Conservation (phyloP, 1,284 basidiomycete genomes). For the Ganoderma leucocontextum region DNA sequence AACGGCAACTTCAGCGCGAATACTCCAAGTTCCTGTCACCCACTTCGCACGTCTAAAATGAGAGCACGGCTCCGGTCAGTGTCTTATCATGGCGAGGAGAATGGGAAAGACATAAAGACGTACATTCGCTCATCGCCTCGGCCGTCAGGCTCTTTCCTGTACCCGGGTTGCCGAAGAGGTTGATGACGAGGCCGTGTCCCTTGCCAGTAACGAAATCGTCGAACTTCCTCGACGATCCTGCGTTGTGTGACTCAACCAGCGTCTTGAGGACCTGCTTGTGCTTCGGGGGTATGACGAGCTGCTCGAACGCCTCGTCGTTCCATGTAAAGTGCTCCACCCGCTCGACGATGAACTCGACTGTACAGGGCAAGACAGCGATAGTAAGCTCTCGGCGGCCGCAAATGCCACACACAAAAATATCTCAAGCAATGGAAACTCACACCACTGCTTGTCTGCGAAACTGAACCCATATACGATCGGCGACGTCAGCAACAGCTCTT, state of each 20-base stretch:
- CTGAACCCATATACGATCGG: conserved; percentile 69
- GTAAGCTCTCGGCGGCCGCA: neutral
- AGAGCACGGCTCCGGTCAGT: conserved; percentile 15
- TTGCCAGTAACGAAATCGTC: conserved; percentile 72
- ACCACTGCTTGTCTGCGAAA: conserved; percentile 64
- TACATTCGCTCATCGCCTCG: conserved; percentile 56
- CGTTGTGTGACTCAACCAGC: conserved; percentile 63
- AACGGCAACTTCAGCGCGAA: conserved; percentile 26
- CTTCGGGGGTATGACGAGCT: conserved; percentile 61
- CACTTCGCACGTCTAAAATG: conserved; percentile 39
- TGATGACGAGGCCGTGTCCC: conserved; percentile 67
- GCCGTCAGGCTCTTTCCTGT: conserved; percentile 62
- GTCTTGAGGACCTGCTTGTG: conserved; percentile 64
- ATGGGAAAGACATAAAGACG: conserved; percentile 21
- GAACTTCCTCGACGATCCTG: conserved; percentile 51
- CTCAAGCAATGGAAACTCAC: conserved; percentile 45
- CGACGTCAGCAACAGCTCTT: conserved; percentile 60
- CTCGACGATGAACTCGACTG: conserved; percentile 66
- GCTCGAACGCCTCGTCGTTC: conserved; percentile 65
- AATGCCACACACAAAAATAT: neutral
- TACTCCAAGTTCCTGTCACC: conserved; percentile 13
- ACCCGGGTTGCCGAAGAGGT: conserved; percentile 69
- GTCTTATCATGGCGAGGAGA: neutral
- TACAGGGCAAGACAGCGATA: neutral
- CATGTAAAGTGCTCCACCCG: conserved; percentile 59